Evolutionary conservation across 1,284 basidiomycete genomes (phyloP), one percentile per base, ranked within the genome.

Genomic region (Tausonia pullulans): DNA sequence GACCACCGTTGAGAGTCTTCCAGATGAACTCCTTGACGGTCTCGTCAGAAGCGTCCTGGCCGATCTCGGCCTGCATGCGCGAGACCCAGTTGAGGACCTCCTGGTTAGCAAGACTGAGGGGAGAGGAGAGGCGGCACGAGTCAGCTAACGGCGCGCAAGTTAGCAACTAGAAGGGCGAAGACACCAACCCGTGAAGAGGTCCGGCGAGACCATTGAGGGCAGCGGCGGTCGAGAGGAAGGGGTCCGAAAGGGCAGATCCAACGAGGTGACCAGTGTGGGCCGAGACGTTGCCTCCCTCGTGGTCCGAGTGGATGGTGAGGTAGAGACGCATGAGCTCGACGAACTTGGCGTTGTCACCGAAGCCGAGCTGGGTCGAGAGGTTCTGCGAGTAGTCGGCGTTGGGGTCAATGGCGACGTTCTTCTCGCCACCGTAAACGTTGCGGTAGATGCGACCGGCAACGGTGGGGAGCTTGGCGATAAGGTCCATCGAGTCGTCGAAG

Each of bases 271-370:
- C 90, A 63, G 90, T 89, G 81, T 93, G 90, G n/a, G 90, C 90
- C 65, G 95, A 98, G 69, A 98, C 95, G 74, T 98, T 98, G 62
- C 95, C 95, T 76, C 95, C 95, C 79, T 98, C 94, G 79, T 98
- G 94, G 77, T 98, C 94, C 74, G 89, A 89, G 84, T 98, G 95
- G 74, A 98, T 95, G 73, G 93, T 95, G 78, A 98, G 87, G 83
- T 98, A 98, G 67, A 98, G 84, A 72, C 95, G 85, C 78, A 98
- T 85, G 69, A 97, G 84, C 79, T 98, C 95, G 69, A 95, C 88
- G 71, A 98, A 97, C 64, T 84, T 87, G 67, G 83, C 78, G 72
- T 92, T 89, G 70, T 92, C 87, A 66, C 89, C 91, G 75, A 90
- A 97, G 69, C 95, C 95, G 68, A 98, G 89, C 69, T 96, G 84